These are phyloP conservation scores for Cryptomeria japonica DNA, from an alignment of 75 land plant genomes.

Conservation along the genomic window DNA sequence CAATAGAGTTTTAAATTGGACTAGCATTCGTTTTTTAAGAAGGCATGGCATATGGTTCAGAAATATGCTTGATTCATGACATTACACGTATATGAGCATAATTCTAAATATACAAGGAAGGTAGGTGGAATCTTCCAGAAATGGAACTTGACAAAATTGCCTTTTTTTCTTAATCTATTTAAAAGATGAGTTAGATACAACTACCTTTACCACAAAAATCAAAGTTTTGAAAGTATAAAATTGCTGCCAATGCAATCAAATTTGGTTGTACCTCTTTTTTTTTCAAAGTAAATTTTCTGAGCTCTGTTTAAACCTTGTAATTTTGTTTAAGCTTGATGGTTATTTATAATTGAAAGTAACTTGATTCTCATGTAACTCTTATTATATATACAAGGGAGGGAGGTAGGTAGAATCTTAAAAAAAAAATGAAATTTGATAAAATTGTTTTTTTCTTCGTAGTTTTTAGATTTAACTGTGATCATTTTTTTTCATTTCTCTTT, in stretches of 20 bases:
- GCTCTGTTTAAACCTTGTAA: too few relatives aligned
- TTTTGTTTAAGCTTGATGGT: too few relatives aligned
- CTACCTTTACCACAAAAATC: not conserved
- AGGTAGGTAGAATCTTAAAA: too few relatives aligned
- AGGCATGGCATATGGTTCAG: not conserved
- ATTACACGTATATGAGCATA: not conserved
- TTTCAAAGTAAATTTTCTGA: too few relatives aligned
- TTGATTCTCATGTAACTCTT: too few relatives aligned
- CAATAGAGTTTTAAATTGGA: not conserved
- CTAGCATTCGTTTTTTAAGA: not conserved
- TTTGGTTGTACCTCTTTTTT: not conserved
- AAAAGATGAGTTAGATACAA: not conserved
- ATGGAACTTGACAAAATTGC: not conserved
- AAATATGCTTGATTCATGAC: not conserved
- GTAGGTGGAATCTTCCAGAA: not conserved
- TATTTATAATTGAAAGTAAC: too few relatives aligned
- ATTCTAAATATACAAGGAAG: not conserved
- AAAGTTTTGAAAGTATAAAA: not conserved
- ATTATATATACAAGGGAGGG: too few relatives aligned
- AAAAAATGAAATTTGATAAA: too few relatives aligned
- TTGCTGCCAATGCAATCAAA: not conserved
- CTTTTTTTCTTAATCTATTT: too few relatives aligned
- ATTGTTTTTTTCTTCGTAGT: too few relatives aligned
- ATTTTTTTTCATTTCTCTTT: too few relatives aligned
- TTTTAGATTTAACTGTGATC: too few relatives aligned